phyloP scores from a whole-genome alignment of 2,329 filamentous ascomycete species.

The Trichoderma hamatum region DNA sequence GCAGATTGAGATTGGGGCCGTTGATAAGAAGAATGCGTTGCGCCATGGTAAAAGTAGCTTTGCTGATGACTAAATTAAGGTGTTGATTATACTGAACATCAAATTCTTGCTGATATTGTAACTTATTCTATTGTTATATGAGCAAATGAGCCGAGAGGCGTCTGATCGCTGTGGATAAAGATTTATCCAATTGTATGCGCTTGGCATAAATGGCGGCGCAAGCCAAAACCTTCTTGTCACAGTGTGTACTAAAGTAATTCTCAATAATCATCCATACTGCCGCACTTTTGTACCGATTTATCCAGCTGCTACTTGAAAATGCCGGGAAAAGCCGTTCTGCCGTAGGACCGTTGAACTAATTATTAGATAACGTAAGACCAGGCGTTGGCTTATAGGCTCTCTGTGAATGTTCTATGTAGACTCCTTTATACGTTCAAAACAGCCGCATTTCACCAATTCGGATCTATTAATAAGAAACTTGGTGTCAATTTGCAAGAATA shows the following conservation, averaged over 20 bases:
- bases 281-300: not conserved
- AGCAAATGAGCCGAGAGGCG: not conserved
- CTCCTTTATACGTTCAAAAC: not conserved
- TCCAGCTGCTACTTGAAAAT: not conserved
- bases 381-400: not conserved
- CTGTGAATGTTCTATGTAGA: not conserved
- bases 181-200: not conserved
- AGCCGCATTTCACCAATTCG: not conserved
- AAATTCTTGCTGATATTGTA: not conserved
- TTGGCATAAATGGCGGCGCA: not conserved
- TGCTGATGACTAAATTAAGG: not conserved
- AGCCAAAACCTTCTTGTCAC: not conserved
- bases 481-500: not conserved
- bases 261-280: not conserved
- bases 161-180: not conserved
- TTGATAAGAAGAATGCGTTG: constrained; percentile 21
- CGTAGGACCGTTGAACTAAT: not conserved
- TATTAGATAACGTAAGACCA: not conserved
- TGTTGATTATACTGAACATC: not conserved
- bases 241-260: not conserved
- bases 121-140: not conserved
- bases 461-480: not conserved
- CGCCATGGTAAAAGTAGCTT: not conserved
- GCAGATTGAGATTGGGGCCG: constrained; percentile 18
- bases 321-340: not conserved